Base-by-base conservation (phyloP, 805 yeast genomes). In the Metschnikowia kofuensis region DNA sequence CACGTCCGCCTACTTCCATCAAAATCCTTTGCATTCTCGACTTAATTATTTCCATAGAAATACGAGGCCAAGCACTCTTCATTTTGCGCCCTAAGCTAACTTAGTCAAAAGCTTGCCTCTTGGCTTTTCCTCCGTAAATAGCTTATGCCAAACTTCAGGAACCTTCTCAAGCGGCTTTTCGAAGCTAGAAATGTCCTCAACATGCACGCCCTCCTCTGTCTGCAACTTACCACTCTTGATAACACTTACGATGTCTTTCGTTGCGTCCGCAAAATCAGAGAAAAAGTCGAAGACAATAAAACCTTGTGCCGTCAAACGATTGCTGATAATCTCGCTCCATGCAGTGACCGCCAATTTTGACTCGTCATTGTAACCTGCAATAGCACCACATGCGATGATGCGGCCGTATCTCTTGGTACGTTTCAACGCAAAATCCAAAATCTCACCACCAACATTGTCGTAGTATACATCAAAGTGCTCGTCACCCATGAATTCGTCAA, bases 361-460 rank as follows among this genome's bases (percentile, higher is more conserved):
- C 11, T 56, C 50, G 51, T 76, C 76, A 58, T 82, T 79, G 63
- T 82, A 83, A 43, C 80, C 79, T 31, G 86, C 65, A 51, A 84
- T 80, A 12, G 83, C 74, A 52, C 89, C 89, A 66, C 86, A 81
- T n/a, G 81, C 83, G 47, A 82, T 60, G 37, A 84, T 66, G 34
- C 62, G 66, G 38, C 80, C 83, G 36, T 59, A 62, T 7, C 61
- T 62, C 53, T 70, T 78, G 49, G 74, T 59, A 50, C 64, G 58
- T 8, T 56, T 47, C 51, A 77, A 63, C 45, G 77, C 76, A 27
- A 68, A 62, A 54, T 77, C 80, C 57, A 83, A 69, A 16, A 78
- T 70, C 45, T 73, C 70, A 38, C 88, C 89, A 42, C 88, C 89
- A 34, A 84, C 88, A 54, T 78, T 78, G 60, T 84, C 89, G 52